A percentile compares a stretch with the other conserved stretches of the same genome.
phyloP scores from a whole-genome alignment of 2,329 filamentous ascomycete genomes.

The Pseudogymnoascus sp. region DNA sequence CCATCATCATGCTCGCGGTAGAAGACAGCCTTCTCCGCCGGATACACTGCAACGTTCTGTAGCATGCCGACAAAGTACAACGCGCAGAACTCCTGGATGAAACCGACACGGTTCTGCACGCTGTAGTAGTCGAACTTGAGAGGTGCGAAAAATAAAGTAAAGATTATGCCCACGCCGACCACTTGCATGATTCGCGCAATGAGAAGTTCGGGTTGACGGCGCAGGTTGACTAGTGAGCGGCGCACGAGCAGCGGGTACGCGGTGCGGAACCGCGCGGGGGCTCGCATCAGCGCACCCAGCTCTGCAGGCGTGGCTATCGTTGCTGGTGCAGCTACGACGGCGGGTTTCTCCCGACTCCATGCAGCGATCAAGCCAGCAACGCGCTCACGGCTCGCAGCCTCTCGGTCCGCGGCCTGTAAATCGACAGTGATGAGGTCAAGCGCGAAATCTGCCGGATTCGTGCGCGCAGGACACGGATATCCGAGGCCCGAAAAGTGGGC shows the following conservation, averaged over 20 bases:
- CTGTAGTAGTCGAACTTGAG: constrained; percentile 59
- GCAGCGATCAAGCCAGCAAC: constrained; percentile 52
- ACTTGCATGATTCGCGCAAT: constrained; percentile 61
- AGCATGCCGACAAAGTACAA: constrained; percentile 73
- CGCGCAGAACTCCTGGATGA: constrained; percentile 62
- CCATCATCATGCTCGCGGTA: constrained; percentile 69
- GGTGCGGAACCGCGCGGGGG: constrained; percentile 50
- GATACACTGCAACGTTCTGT: constrained; percentile 69
- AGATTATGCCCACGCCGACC: constrained; percentile 51
- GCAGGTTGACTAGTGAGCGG: constrained; percentile 61
- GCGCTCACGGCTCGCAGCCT: constrained; percentile 53
- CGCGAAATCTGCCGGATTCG: constrained; percentile 71
- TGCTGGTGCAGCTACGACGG: constrained; percentile 15
- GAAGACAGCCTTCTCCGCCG: constrained; percentile 64
- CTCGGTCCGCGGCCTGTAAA: constrained; percentile 55
- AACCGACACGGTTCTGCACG: constrained; percentile 66
- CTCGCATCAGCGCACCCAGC: constrained; percentile 58
- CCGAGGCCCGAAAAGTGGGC: constrained; percentile 53
- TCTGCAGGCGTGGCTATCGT: constrained; percentile 56
- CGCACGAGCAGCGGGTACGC: constrained; percentile 61
- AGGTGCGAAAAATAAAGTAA: constrained; percentile 64
- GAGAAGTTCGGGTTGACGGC: constrained; percentile 55
- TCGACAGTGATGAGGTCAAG: constrained; percentile 71
- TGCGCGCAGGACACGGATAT: constrained; percentile 57
- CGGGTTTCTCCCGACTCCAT: constrained; percentile 38